Evolutionary conservation across 2,329 filamentous ascomycete genomes (phyloP), one percentile per base, ranked within the genome.

Genomic region (Nigrospora osmanthi): DNA sequence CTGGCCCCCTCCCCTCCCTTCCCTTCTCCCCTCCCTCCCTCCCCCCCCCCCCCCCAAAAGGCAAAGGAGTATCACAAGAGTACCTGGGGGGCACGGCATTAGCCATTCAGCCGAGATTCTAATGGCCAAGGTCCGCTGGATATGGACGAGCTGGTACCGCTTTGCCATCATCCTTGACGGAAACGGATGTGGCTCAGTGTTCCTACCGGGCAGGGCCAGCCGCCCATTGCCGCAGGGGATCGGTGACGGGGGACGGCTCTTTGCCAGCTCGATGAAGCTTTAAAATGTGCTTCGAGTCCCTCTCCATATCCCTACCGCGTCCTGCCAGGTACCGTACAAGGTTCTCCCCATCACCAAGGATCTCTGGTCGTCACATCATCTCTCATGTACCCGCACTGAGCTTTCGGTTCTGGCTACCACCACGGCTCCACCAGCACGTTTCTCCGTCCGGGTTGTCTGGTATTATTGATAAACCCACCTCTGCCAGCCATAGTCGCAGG

Each of bases 51-150:
- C 10, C 23, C 23, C 23, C 23, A 7, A 28, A 10, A 28, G 23
- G 23, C 23, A 28, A 10, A 28, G 23, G 23, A 28, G 23, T 28
- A 28, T 28, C 23, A 28, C 23, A 28, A 28, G 23, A 28, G 23
- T 7, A 28, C 10, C 5, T 28, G 10, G 23, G 59, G 63, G 54
- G 58, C 61, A 68, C 65, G 65, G 64, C 67, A 71, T 71, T 67
- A 70, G 58, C 68, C 65, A 70, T 72, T 71, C 68, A 72, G 68
- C 68, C 68, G 67, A 70, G 58, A 67, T 60, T 60, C 58, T 55
- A 64, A 64, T 63, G 56, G 57, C 49, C 61, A 58, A 61, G 62
- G 58, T 56, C 59, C 49, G 56, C 56, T 61, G 54, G 55, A 55
- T 58, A 60, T 67, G 62, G 61, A 58, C 57, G 57, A 57, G 55